These are phyloP conservation scores for Rhizomucor pusillus DNA, from an alignment of 371 early-diverging fungal genomes.

Conservation along the genomic window DNA sequence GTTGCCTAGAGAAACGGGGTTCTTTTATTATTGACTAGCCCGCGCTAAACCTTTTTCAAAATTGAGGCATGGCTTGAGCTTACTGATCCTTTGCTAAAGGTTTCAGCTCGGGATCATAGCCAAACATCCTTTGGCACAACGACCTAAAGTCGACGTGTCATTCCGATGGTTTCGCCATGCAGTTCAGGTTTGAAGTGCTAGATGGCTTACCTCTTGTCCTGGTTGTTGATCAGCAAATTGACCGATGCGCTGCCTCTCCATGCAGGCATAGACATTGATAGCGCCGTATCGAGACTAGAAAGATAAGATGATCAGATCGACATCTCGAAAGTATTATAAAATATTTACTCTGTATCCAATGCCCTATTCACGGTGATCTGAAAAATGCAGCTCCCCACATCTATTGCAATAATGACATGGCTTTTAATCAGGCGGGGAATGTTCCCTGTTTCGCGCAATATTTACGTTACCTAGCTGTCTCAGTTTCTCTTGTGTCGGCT, in stretches of 20 bases:
- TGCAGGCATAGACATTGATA: constrained; percentile 61
- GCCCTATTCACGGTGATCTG: constrained; percentile 46
- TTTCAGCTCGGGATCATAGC: constrained; percentile 32
- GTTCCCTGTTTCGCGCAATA: background rate
- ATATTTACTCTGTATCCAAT: constrained; percentile 20
- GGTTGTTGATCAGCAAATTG: constrained; percentile 73
- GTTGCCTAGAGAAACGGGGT: background rate
- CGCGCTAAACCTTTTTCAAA: background rate
- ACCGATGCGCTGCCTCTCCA: constrained; percentile 73
- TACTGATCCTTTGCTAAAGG: constrained; percentile 16
- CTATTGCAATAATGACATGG: constrained; percentile 12
- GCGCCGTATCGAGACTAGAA: constrained; percentile 33
- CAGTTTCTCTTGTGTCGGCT: constrained; percentile 21
- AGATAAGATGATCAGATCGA: constrained; percentile 3
- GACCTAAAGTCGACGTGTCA: constrained; percentile 15
- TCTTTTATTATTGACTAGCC: too few relatives aligned
- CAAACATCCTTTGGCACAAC: constrained; percentile 43
- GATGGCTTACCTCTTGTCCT: constrained; percentile 52
- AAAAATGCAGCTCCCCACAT: constrained; percentile 52
- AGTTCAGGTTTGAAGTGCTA: background rate
- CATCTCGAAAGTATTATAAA: background rate
- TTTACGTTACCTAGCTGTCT: constrained; percentile 24
- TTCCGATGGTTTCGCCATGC: background rate
- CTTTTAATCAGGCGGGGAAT: background rate
- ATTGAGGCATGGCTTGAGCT: background rate